phyloP scores from a whole-genome alignment of 495 filamentous ascomycete species.

The Hamigera avellanea region DNA sequence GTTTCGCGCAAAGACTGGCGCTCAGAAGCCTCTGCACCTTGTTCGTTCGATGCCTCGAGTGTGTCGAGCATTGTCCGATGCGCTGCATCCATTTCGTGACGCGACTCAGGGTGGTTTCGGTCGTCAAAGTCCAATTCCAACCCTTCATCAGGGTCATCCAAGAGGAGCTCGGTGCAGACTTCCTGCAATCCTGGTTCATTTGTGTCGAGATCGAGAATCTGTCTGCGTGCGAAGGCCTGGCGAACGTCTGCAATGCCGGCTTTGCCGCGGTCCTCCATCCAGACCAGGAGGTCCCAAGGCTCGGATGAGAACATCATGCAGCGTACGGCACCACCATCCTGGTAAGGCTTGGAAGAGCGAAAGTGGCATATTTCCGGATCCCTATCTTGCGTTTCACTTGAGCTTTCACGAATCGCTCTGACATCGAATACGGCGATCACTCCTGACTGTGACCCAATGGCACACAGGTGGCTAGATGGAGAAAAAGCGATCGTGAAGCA shows the following conservation, averaged over 20 bases:
- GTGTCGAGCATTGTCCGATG: constrained; percentile 23
- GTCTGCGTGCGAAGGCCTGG: constrained; percentile 60
- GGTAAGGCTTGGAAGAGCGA: constrained; percentile 44
- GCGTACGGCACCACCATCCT: constrained; percentile 66
- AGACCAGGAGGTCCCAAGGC: constrained; percentile 83
- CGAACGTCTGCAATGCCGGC: constrained; percentile 79
- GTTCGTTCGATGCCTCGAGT: constrained; percentile 14
- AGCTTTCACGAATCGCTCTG: constrained; percentile 27
- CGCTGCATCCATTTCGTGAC: constrained; percentile 16
- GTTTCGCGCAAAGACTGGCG: constrained; percentile 22
- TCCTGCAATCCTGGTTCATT: constrained; percentile 39
- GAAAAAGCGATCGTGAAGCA: constrained; percentile 67
- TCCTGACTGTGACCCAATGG: constrained; percentile 62
- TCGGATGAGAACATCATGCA: constrained; percentile 86
- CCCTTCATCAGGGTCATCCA: constrained; percentile 14
- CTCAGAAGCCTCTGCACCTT: constrained; percentile 9
- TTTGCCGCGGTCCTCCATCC: constrained; percentile 81
- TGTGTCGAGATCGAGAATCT: constrained; percentile 55
- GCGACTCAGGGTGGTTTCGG: constrained; percentile 9
- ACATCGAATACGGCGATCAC: constrained; percentile 58
- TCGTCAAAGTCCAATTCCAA: constrained; percentile 14
- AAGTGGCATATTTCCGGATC: constrained; percentile 33
- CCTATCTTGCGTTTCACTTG: constrained; percentile 23
- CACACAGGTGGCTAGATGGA: constrained; percentile 53
- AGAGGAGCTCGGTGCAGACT: constrained; percentile 38